Conservation (phyloP, 345 rosid species). For the Rubroshorea leprosula region DNA sequence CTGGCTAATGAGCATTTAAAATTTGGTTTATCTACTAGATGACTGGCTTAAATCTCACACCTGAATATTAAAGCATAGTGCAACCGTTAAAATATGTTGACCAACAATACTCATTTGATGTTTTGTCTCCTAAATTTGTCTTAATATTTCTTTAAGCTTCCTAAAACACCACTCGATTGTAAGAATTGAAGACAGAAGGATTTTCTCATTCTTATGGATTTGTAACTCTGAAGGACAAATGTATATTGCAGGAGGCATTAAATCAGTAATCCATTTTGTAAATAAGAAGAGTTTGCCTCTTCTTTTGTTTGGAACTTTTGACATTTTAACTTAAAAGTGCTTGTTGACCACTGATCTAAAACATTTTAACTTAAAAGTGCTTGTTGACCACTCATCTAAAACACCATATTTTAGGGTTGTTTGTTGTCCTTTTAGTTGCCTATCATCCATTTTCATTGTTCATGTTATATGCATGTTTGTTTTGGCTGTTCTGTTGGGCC, state of each 20-base stretch:
- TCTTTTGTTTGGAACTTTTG: neutral
- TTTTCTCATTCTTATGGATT: neutral
- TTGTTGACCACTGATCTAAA: neutral
- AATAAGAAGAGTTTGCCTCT: neutral
- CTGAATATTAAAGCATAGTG: neutral
- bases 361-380: neutral
- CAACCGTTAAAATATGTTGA: neutral
- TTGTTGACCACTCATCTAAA: too few species aligned
- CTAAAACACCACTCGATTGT: neutral
- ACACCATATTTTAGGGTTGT: neutral
- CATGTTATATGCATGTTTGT: neutral
- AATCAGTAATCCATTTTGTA: neutral
- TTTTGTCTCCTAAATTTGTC: neutral
- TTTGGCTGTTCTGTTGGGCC: neutral
- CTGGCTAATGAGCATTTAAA: neutral
- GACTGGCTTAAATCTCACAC: neutral
- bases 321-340: neutral
- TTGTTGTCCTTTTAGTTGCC: neutral
- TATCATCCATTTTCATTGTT: neutral
- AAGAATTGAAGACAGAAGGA: neutral
- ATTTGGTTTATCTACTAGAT: too few species aligned
- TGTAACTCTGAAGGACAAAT: too few species aligned
- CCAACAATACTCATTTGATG: neutral
- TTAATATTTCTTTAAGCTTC: neutral
- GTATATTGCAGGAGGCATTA: neutral